Conservation (phyloP, 2,329 filamentous ascomycete species). For the Coniochaeta prunicola region DNA sequence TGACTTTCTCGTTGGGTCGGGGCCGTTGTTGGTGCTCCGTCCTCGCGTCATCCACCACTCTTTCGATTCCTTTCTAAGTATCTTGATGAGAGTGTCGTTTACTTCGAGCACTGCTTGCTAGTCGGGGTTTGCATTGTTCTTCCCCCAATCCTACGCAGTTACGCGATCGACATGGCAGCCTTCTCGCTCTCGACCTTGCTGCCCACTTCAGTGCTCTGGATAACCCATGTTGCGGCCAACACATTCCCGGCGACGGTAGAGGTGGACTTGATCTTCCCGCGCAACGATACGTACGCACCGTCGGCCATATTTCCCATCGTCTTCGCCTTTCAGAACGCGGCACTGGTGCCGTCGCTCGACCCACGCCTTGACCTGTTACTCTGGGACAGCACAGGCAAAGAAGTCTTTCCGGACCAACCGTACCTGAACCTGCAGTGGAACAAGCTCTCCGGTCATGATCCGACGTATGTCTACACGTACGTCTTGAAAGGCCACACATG, state of each 20-base stretch:
- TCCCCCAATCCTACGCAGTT: background rate
- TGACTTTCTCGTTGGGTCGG: no score
- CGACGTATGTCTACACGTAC: background rate
- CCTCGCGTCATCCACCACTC: no score
- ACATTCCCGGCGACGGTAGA: slow-evolving; percentile 10
- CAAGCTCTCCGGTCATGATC: slow-evolving; percentile 2
- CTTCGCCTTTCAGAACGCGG: slow-evolving; percentile 19
- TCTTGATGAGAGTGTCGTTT: no score
- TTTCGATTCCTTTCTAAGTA: no score
- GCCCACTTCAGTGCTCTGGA: background rate
- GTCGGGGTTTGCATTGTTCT: no score
- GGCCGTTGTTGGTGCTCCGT: no score
- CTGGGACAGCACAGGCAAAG: slow-evolving; percentile 4
- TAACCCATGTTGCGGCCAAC: background rate
- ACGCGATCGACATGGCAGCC: background rate
- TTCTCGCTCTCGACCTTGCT: background rate
- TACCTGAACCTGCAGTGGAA: background rate
- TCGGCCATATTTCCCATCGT: slow-evolving; percentile 17
- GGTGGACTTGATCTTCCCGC: slow-evolving; percentile 21
- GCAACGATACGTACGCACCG: slow-evolving; percentile 21
- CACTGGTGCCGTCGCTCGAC: slow-evolving; percentile 9
- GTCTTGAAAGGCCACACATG: background rate
- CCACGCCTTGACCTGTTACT: slow-evolving; percentile 4
- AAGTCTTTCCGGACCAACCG: background rate
- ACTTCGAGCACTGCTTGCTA: background rate